phyloP scores from a whole-genome alignment of 1,284 basidiomycete species.

The Leccinum solheimii region DNA sequence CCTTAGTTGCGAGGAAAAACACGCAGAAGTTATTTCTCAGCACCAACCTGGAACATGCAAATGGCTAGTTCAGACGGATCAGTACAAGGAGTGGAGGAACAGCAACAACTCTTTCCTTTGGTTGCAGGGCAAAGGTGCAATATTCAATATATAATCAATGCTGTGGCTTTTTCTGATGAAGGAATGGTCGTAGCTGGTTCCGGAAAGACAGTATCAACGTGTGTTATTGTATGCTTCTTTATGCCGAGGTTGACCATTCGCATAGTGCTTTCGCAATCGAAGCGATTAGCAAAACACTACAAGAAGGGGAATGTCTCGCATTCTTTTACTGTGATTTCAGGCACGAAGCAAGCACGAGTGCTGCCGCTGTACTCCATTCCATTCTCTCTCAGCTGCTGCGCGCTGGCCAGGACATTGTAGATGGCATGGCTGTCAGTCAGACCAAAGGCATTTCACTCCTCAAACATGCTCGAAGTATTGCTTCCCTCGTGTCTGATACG shows the following conservation, averaged over 20 bases:
- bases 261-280: constrained; percentile 1
- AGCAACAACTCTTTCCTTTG: constrained; percentile 3
- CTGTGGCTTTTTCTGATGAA: not conserved
- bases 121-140: constrained; percentile 9
- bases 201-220: constrained; percentile 1
- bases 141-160: not conserved
- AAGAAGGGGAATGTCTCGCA: not conserved
- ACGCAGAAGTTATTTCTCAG: not conserved
- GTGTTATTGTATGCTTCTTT: not conserved
- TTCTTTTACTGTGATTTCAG: constrained; percentile 16
- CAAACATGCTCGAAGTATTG: not conserved
- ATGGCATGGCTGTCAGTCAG: no score
- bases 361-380: constrained; percentile 1
- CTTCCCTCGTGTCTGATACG: not conserved
- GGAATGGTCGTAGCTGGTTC: not conserved
- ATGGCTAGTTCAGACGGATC: constrained; percentile 1
- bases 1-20: not conserved
- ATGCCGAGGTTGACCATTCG: not conserved
- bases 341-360: not conserved
- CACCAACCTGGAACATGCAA: constrained; percentile 4
- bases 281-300: not conserved
- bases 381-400: constrained; percentile 10
- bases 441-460: not conserved
- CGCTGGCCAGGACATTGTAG: not conserved
- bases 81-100: not conserved